A percentile compares a stretch with the other conserved stretches of the same genome.
Evolutionary conservation across 2,329 filamentous ascomycete genomes (phyloP).

Genomic region (Colletotrichum sp.): DNA sequence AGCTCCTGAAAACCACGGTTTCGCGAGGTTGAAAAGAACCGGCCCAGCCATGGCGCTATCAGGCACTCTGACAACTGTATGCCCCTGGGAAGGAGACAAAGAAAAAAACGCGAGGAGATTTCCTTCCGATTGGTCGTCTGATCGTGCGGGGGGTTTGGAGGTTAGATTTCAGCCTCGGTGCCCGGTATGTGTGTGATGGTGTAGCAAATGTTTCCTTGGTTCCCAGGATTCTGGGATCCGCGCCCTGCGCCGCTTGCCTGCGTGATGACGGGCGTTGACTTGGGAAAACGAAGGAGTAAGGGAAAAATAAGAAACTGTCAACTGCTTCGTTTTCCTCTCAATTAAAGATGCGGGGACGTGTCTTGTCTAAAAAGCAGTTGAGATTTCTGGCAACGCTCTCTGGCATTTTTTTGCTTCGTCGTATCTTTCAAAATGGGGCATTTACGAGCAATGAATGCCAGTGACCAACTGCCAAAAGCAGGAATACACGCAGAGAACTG

Average conservation of each 20-base stretch:
- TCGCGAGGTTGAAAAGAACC: slow-evolving; percentile 3
- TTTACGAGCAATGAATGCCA: not conserved
- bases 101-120: not conserved
- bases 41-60: not conserved
- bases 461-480: not conserved
- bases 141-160: not conserved
- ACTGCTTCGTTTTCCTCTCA: not conserved
- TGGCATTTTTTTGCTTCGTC: not conserved
- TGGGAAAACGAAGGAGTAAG: not conserved
- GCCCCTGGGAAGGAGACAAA: not conserved
- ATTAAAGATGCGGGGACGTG: slow-evolving; percentile 3
- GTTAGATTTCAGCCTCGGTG: not conserved
- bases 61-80: not conserved
- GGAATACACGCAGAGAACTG: not conserved
- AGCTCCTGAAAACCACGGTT: not conserved
- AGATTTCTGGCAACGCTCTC: not conserved
- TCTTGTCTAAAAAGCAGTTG: not conserved
- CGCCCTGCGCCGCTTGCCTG: not conserved
- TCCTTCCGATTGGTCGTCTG: not conserved
- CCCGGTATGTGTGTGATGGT: not conserved
- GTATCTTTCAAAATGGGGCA: not conserved
- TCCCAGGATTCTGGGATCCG: not conserved
- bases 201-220: not conserved
- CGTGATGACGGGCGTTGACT: not conserved
- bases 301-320: not conserved